Evolutionary conservation across 805 yeast genomes (phyloP), one percentile per base, ranked within the genome.

Genomic region (Spathaspora sp.): DNA sequence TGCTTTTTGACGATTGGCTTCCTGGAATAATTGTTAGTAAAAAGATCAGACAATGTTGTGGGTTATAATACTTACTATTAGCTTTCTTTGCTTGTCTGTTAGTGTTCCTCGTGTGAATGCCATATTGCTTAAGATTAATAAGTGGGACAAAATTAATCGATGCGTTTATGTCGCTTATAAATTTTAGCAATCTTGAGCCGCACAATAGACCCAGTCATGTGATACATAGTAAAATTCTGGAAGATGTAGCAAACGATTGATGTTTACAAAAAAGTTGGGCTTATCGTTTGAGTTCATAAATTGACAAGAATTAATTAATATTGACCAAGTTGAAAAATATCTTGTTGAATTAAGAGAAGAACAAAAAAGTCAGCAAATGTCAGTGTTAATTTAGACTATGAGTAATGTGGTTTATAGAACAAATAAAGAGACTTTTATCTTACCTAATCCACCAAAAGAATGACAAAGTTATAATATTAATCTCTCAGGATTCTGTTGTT

Each of bases 1-100:
- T 0, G 91, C 90, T 49, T 75, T 75, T 44, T 76, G 73, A 55
- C 94, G 72, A 61, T 86, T 86, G 28, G 80, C 84, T 47, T 82
- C 88, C 88, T 83, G 47, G 12, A 11, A 44, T 42, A 38, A 14
- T 47, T 48, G 49, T 16, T 44, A 47, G 44, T n/a, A 20, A 11
- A 23, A n/a, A 26, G 16, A 28, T 17, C 5, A 20, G 14, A 18
- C 32, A 11, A 46, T 18, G 8, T 4, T 26, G 47, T 26, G n/a
- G n/a, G 5, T 19, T 6, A 3, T 23, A 40, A 20, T 44, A 71
- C 77, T 50, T 70, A 72, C 77, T 26, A 73, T 70, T 55, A 69
- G 56, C 50, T 55, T 55, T 46, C 59, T 55, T 53, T 72, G 76
- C 26, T 69, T 73, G 2, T 68, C 74, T 2, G 69, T 61, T n/a